Base-by-base conservation (phyloP, 2,329 filamentous ascomycete genomes). In the Kalmusia sp. region DNA sequence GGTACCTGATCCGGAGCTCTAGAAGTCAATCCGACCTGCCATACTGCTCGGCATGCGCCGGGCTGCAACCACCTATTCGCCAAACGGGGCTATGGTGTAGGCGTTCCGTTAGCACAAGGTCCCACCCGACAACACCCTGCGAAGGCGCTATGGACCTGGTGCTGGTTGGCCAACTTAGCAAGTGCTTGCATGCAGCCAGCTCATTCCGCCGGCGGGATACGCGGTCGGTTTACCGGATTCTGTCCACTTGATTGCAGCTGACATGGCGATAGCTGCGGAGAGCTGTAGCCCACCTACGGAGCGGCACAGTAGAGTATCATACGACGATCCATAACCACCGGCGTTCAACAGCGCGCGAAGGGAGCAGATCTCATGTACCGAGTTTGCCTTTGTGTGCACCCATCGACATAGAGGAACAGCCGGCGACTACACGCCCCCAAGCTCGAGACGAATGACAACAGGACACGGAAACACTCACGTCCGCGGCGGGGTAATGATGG, bases 401-500 rank as follows among this genome's bases (percentile, higher is more conserved):
- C 27, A 43, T 22, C n/a, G n/a, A 25, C 9, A 21, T 9, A 35
- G 30, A 12, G 15, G n/a, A 4, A 33, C 19, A 6, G 19, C 3
- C 6, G 19, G 17, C 15, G 35, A 7, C 21, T 21, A 41, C 43
- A 43, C 30, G n/a, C 8, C 14, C 27, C 14, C 40, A 8, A 39
- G 14, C 50, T 34, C 24, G 25, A 47, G 28, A 27, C 30, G 17
- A 19, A 15, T 11, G 31, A 5, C 28, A 38, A 19, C 51, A 44
- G 48, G 53, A 50, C 55, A 57, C 53, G 52, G 46, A 46, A 44
- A 52, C 17, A 43, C 47, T 31, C 44, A 51, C 54, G 54, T 47
- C 24, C 39, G 46, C 58, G 37, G 70, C 69, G 69, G 70, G 70
- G 69, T 71, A 69, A 52, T 45, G 45, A 51, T 44, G 41, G 44